phyloP scores from a whole-genome alignment of 495 filamentous ascomycete species.

The Neurospora sp. region DNA sequence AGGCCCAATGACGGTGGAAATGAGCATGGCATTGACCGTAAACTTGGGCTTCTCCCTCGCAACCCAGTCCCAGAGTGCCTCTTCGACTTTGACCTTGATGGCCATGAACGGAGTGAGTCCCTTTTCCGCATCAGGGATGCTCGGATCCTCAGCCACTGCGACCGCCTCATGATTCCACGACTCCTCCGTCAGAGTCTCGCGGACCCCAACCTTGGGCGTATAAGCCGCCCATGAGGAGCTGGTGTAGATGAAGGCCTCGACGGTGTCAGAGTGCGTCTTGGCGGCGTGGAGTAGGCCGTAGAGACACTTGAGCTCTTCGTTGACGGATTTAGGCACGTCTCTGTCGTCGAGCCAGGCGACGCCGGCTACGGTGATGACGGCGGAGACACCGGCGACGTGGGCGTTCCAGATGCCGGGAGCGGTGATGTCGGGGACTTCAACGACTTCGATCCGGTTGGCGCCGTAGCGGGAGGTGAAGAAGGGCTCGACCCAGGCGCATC shows the following conservation, averaged over 20 bases:
- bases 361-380: conserved; percentile 8
- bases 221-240: conserved; percentile 18
- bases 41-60: conserved; percentile 16
- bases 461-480: conserved; percentile 33
- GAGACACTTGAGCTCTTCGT: conserved; percentile 3
- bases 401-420: conserved; percentile 26
- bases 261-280: neutral
- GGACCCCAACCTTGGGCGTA: conserved; percentile 13
- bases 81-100: conserved; percentile 13
- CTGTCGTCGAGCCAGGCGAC: neutral
- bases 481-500: conserved; percentile 31
- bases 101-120: conserved; percentile 20
- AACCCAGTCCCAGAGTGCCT: conserved; percentile 23
- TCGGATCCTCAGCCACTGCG: conserved; percentile 3
- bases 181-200: conserved; percentile 10
- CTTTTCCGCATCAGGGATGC: conserved; percentile 4
- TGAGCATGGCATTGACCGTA: conserved; percentile 18
- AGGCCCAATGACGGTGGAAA: conserved; percentile 15
- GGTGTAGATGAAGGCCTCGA: conserved; percentile 19
- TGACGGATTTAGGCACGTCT: conserved; percentile 8
- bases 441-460: conserved; percentile 22
- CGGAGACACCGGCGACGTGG: conserved; percentile 25
- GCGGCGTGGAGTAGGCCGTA: conserved; percentile 9
- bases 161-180: conserved; percentile 18
- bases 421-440: conserved; percentile 29